Evolutionary conservation across 2,329 filamentous ascomycete genomes (phyloP), one percentile per base, ranked within the genome.

Genomic region (Colletotrichum sp.): DNA sequence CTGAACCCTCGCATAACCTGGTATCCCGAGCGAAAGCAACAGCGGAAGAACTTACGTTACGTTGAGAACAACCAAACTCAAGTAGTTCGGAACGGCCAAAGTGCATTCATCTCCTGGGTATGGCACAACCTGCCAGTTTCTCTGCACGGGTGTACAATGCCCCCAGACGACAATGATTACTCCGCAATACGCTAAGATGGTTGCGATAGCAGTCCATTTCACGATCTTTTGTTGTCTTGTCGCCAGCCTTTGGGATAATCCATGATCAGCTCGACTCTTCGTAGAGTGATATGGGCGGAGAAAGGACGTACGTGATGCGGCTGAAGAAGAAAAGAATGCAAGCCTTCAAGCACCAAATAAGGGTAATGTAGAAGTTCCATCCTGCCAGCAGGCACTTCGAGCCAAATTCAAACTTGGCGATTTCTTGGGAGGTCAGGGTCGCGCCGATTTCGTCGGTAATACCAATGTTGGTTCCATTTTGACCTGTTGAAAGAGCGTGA

Each of bases 301-400:
- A n/a, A 51, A 51, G 15, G 15, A 76, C 83, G 61, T 79, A 86
- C 84, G 85, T 86, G 73, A 87, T 80, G 55, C 85, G 81, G 61
- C 81, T 79, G 74, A 84, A 86, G 70, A 86, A 84, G 72, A 82
- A 86, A n/a, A 86, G 76, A 77, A 86, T 84, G 73, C 83, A 83
- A 7, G 80, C 83, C 72, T 87, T 86, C 29, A 87, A 78, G 61
- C 80, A 76, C 83, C 85, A 86, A 21, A 86, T 85, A 18, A 86
- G 76, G 6, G 82, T 82, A 8, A 84, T 79, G 69, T 86, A 86
- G 66, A 82, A 81, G 58, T 81, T 80, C 85, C 85, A 87, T 13
- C 83, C 83, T 4, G 82, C 80, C 54, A 82, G 66, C 27, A 82
- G 78, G 65, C 78, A 81, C 16, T 82, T 82, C 6, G 76, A 84